A percentile compares a stretch with the other conserved stretches of the same genome.
Evolutionary conservation across 208 protist species (phyloP).

Genomic region (Wallacemonas rigidus): DNA sequence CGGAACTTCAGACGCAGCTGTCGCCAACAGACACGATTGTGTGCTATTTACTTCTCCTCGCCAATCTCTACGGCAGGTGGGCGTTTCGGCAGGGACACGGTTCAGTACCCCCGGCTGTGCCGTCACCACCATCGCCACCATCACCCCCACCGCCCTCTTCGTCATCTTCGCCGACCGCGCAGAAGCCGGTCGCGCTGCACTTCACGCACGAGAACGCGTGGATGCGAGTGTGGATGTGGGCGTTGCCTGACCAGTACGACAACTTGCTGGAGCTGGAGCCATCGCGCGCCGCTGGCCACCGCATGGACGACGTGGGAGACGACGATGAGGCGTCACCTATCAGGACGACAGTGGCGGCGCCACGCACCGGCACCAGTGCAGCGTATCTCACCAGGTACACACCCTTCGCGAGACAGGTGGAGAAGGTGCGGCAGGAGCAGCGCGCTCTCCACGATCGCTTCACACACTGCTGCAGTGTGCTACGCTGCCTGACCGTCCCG

Average conservation of each 20-base stretch:
- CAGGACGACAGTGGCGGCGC: neutral
- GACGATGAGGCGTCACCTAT: neutral
- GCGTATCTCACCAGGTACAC: conserved; percentile 1
- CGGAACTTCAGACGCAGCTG: conserved; percentile 36
- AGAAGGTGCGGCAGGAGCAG: conserved; percentile 7
- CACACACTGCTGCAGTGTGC: neutral
- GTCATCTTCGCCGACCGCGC: neutral
- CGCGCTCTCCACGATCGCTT: neutral
- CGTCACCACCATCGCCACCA: neutral
- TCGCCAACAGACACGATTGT: conserved; percentile 71
- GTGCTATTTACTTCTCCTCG: conserved; percentile 69
- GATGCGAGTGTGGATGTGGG: conserved; percentile 72
- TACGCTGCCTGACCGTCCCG: neutral
- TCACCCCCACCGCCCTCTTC: neutral
- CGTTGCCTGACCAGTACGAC: conserved; percentile 70
- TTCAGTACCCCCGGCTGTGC: neutral
- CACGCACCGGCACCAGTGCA: neutral
- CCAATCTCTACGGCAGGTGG: conserved; percentile 50
- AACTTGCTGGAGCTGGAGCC: conserved; percentile 79
- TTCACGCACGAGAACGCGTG: conserved; percentile 65
- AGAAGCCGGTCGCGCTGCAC: conserved; percentile 17
- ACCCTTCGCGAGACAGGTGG: conserved; percentile 1
- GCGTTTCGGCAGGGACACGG: neutral
- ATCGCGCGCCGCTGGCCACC: neutral
- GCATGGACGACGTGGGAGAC: no score